Evolutionary conservation across 1,284 basidiomycete genomes (phyloP), one percentile per base, ranked within the genome.

Genomic region (Cryptococcus amylolentus): DNA sequence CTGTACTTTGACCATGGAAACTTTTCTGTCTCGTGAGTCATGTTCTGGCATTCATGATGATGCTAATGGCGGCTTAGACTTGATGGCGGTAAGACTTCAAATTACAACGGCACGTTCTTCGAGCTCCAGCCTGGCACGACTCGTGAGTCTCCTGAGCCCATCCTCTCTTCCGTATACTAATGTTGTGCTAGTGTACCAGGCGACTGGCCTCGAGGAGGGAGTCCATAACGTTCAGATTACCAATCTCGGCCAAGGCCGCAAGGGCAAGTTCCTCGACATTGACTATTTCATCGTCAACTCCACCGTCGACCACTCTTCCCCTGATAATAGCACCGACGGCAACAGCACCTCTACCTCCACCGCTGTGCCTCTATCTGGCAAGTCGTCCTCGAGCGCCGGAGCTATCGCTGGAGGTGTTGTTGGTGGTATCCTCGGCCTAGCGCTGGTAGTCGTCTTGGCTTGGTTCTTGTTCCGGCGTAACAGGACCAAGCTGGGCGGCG

Each of bases 341-440:
- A 31, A 20, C 4, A 49, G 9, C 18, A 49, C 49, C 14, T 37
- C 20, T 8, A 58, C 43, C n/a, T 44, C 51, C 49, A 8, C 42
- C 31, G 31, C 31, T 35, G 31, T 35, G 6, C 31, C 31, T 35
- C 7, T 10, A 12, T 26, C 20, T 16, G 27, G 23, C 5, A 9
- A 13, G 13, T 48, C 35, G 6, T 35, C 37, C 28, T 28, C 45
- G n/a, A 40, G 52, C 18, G 40, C 47, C 2, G 62, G 57, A 13
- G 57, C 57, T 10, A 65, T 67, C 20, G 63, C 46, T 2, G 65
- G 63, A 20, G 62, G 63, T 18, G 54, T 60, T 5, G 59, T 58
- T 27, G 64, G 59, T 31, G 63, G 63, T 1, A 39, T 62, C 0
- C 45, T 60, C 4, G 50, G 47, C 28, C 55, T 44, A 5, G 46